phyloP scores from a whole-genome alignment of 2,329 filamentous ascomycete genomes.

The Aspergillus brasiliensis region DNA sequence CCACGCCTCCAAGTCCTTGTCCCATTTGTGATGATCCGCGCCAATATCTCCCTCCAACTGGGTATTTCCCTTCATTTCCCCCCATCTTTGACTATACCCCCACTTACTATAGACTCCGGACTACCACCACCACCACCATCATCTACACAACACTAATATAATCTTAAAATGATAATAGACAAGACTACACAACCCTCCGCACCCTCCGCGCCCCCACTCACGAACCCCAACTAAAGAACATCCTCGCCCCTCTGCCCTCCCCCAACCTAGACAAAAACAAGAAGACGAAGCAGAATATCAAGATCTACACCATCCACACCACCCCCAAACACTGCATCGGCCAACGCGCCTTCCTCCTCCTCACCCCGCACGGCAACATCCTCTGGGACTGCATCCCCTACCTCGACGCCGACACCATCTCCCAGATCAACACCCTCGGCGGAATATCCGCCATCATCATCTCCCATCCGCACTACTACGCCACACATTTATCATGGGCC shows the following conservation, averaged over 20 bases:
- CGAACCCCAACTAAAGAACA: slow-evolving; percentile 21
- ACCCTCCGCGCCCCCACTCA: slow-evolving; percentile 20
- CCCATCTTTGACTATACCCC: not conserved
- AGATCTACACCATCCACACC: slow-evolving; percentile 28
- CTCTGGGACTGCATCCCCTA: slow-evolving; percentile 78
- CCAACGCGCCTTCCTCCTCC: slow-evolving; percentile 70
- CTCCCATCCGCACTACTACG: slow-evolving; percentile 81
- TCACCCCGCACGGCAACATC: slow-evolving; percentile 67
- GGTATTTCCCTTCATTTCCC: slow-evolving; percentile 19
- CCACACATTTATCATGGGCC: slow-evolving; percentile 75
- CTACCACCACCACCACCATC: too few species aligned
- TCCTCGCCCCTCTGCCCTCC: slow-evolving; percentile 21
- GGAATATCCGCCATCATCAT: slow-evolving; percentile 73
- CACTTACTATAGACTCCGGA: not conserved
- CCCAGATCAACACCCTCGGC: slow-evolving; percentile 60
- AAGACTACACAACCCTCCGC: slow-evolving; percentile 35
- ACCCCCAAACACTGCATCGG: slow-evolving; percentile 69
- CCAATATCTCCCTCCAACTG: slow-evolving; percentile 31
- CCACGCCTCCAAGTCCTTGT: slow-evolving; percentile 24
- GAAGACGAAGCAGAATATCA: too few species aligned
- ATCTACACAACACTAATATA: not conserved
- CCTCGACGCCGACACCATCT: slow-evolving; percentile 65
- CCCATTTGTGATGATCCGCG: slow-evolving; percentile 36
- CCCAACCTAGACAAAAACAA: too few species aligned
- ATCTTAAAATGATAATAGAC: slow-evolving; percentile 12